Base-by-base conservation (phyloP, 495 filamentous ascomycete genomes). In the Astrocystis sublimbata region DNA sequence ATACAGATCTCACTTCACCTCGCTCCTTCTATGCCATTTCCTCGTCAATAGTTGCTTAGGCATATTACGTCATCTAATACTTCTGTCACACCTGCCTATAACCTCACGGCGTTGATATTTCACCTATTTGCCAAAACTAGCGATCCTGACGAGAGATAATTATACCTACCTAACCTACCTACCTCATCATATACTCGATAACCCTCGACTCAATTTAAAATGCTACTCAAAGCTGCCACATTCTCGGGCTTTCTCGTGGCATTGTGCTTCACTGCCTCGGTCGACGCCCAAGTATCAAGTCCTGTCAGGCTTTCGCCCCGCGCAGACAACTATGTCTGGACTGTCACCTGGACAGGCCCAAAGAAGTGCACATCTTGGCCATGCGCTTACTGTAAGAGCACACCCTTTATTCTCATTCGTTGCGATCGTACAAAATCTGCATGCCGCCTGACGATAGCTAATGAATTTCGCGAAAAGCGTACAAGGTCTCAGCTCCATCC, bases 301-400 rank as follows among this genome's bases (percentile, higher is more conserved):
- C 17, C 56, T 5, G n/a, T 50, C 23, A 28, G 56, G 43, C 13
- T 52, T 28, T 38, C 46, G 15, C 1, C 36, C 33, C 58, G 45
- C 26, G 36, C 58, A 9, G 21, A 24, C 12, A 36, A 41, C 21
- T 61, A 61, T n/a, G 19, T 24, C 36, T 61, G 58, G 58, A 53
- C 49, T 19, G 28, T 61, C 30, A 31, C 33, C 26, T 61, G 58
- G 58, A 61, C 58, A 1, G 58, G 47, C 21, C 38, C 58, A 21
- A 36, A 6, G 0, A 23, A 7, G 24, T 61, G 58, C 17, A 47
- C 36, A 17, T 42, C 46, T 3, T 61, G 35, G 35, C 58, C 58
- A 17, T 61, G 58, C 24, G 13, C 30, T 6, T 61, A 51, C 36
- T 61, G 56, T 59, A 50, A 17, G 56, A 26, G 38, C 31, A 40